A percentile compares a stretch with the other conserved stretches of the same genome.
Evolutionary conservation across 2,329 filamentous ascomycete species (phyloP).

Genomic region (Colletotrichum melonis): DNA sequence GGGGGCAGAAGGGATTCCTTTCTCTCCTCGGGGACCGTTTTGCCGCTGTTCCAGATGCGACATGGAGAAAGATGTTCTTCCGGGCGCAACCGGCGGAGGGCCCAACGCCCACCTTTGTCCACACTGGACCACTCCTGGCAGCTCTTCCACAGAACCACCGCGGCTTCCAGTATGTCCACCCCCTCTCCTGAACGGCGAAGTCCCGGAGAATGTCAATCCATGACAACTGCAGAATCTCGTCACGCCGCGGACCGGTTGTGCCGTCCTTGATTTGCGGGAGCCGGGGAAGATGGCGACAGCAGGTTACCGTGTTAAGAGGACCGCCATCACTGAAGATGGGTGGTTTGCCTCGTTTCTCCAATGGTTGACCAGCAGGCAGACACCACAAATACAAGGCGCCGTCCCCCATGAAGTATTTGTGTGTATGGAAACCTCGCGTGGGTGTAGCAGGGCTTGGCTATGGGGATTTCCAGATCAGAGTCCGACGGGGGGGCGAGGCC

Average conservation of each 20-base stretch:
- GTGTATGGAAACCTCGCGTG: constrained; percentile 4
- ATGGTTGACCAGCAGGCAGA: constrained; percentile 3
- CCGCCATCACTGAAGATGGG: constrained; percentile 10
- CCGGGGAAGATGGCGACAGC: constrained; percentile 12
- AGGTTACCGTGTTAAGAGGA: constrained; percentile 11
- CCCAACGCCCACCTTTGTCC: constrained; percentile 26
- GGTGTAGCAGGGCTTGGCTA: constrained; percentile 5
- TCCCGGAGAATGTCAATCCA: constrained; percentile 7
- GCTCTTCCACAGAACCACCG: constrained; percentile 1
- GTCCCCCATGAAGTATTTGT: constrained; percentile 7
- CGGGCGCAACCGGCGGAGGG: constrained; percentile 27
- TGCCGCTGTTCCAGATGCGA: constrained; percentile 29
- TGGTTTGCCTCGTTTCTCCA: constrained; percentile 8
- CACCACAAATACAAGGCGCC: constrained; percentile 7
- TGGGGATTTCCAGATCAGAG: neutral
- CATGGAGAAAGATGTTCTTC: constrained; percentile 15
- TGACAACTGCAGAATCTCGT: constrained; percentile 14
- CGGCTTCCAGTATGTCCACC: constrained; percentile 9
- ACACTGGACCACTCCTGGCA: constrained; percentile 21
- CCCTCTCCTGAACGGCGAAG: constrained; percentile 5
- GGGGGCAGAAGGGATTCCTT: constrained; percentile 6
- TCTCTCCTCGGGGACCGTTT: constrained; percentile 11
- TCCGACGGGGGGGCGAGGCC: neutral
- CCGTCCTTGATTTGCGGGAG: constrained; percentile 31
- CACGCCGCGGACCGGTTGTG: constrained; percentile 13